Conservation (phyloP, 148 eudicot genomes). For the Rhododendron henanense region DNA sequence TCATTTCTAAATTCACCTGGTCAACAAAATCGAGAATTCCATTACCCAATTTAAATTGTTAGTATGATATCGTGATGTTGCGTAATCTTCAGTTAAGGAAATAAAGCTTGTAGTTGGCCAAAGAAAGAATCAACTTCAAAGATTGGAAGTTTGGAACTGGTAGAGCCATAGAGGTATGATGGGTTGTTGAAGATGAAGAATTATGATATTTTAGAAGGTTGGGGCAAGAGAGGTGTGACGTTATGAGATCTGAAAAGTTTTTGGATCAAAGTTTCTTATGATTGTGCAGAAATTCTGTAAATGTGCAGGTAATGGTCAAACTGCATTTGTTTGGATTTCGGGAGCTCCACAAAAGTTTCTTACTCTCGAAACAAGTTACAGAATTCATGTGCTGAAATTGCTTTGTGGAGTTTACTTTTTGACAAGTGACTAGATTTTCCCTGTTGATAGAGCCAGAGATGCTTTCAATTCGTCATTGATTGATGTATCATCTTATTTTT, state of each 20-base stretch:
- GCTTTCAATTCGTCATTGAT: background rate
- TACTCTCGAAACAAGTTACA: too few species aligned
- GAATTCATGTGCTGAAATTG: too few species aligned
- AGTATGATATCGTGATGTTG: slow-evolving; percentile 44
- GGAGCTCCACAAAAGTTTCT: too few species aligned
- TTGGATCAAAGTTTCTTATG: slow-evolving; percentile 53
- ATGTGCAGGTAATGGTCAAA: slow-evolving; percentile 70
- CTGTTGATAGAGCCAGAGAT: too few species aligned
- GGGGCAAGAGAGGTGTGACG: slow-evolving; percentile 44
- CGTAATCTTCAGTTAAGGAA: slow-evolving; percentile 78
- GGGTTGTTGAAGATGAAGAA: slow-evolving; percentile 39
- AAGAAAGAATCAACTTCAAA: slow-evolving; percentile 58
- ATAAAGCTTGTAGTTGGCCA: slow-evolving; percentile 83
- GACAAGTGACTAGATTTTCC: too few species aligned
- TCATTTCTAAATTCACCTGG: slow-evolving; percentile 16
- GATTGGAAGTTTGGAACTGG: slow-evolving; percentile 31
- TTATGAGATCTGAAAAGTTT: slow-evolving; percentile 33
- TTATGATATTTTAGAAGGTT: too few species aligned
- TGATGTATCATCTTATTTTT: background rate
- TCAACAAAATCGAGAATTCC: background rate
- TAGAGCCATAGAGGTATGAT: slow-evolving; percentile 27
- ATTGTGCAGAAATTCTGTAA: slow-evolving; percentile 45
- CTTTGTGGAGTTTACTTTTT: too few species aligned
- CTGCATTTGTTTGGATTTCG: slow-evolving; percentile 23
- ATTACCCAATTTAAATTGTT: background rate